Evolutionary conservation across 495 filamentous ascomycete species (phyloP).

Genomic region (Aspergillus coremiiformis): DNA sequence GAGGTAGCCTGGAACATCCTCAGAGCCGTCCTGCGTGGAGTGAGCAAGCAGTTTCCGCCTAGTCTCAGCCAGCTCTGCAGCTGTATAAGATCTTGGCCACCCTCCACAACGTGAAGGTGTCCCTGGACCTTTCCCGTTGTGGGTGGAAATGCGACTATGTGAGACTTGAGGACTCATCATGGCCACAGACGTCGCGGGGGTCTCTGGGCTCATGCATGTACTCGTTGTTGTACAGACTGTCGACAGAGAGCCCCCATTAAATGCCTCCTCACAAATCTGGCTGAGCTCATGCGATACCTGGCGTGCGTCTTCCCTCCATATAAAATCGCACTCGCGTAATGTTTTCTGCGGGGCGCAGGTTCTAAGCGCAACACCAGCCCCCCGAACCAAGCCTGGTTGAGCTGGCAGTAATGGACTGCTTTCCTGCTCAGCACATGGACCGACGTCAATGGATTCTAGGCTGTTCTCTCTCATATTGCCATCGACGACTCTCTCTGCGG

Average conservation of each 20-base stretch:
- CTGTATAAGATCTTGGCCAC: slow-evolving; percentile 36
- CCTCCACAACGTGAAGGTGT: neutral
- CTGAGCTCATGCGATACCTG: slow-evolving; percentile 61
- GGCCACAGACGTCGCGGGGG: slow-evolving; percentile 47
- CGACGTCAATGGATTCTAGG: slow-evolving; percentile 19
- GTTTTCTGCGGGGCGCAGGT: slow-evolving; percentile 30
- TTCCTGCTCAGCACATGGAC: slow-evolving; percentile 14
- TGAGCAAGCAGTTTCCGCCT: slow-evolving; percentile 48
- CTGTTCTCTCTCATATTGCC: slow-evolving; percentile 26
- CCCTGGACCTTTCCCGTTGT: neutral
- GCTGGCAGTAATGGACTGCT: slow-evolving; percentile 36
- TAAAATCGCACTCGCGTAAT: slow-evolving; percentile 35
- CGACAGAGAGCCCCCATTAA: slow-evolving; percentile 61
- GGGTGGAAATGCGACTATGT: slow-evolving; percentile 11
- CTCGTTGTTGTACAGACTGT: slow-evolving; percentile 39
- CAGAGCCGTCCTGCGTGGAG: slow-evolving; percentile 29
- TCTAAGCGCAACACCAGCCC: slow-evolving; percentile 20
- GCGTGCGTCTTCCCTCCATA: slow-evolving; percentile 54
- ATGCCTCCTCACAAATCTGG: slow-evolving; percentile 72
- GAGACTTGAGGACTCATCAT: slow-evolving; percentile 24
- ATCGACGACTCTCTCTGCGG: slow-evolving; percentile 10
- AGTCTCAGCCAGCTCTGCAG: slow-evolving; percentile 49
- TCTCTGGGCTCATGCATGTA: slow-evolving; percentile 39
- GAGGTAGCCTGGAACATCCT: slow-evolving; percentile 40
- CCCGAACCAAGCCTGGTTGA: slow-evolving; percentile 34